These are phyloP conservation scores for Leptographium galeiforme DNA, from an alignment of 2,329 filamentous ascomycete species.

Conservation along the genomic window DNA sequence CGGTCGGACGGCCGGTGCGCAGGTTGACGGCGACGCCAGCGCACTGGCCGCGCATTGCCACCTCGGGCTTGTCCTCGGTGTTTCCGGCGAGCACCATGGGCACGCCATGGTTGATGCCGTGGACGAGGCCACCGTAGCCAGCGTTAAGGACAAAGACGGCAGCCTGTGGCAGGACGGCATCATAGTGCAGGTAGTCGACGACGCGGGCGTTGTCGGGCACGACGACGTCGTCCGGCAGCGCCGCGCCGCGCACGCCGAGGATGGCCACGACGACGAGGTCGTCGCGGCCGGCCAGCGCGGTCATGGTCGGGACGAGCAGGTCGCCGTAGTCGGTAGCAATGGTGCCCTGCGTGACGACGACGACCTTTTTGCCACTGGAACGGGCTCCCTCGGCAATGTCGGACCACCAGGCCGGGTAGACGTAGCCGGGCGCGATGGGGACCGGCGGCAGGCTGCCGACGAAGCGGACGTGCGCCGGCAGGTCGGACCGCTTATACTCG, in stretches of 20 bases:
- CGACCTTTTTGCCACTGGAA: conserved; percentile 21
- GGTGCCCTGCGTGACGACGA: conserved; percentile 36
- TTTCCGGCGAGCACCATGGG: conserved; percentile 32
- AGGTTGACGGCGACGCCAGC: conserved; percentile 32
- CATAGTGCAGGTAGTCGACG: conserved; percentile 34
- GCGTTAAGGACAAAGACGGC: conserved; percentile 34
- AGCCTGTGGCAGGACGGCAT: conserved; percentile 28
- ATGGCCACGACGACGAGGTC: conserved; percentile 23
- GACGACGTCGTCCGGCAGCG: background rate
- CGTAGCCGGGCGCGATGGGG: conserved; percentile 14
- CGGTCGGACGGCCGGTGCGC: conserved; percentile 12
- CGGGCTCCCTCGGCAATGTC: conserved; percentile 17
- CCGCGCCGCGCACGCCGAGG: conserved; percentile 3
- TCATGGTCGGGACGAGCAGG: conserved; percentile 30
- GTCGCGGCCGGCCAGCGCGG: conserved; percentile 24
- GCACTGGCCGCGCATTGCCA: conserved; percentile 25
- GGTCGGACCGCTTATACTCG: conserved; percentile 24
- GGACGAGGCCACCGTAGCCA: conserved; percentile 33
- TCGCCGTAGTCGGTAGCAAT: conserved; percentile 23
- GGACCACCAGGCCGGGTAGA: conserved; percentile 30
- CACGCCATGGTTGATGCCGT: conserved; percentile 29
- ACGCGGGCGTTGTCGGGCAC: conserved; percentile 24
- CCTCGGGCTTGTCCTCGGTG: conserved; percentile 27
- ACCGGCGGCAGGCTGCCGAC: conserved; percentile 27
- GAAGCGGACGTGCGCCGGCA: conserved; percentile 26